These are phyloP conservation scores for Pseudocercospora eumusae DNA, from an alignment of 2,329 filamentous ascomycete species.

Conservation along the genomic window DNA sequence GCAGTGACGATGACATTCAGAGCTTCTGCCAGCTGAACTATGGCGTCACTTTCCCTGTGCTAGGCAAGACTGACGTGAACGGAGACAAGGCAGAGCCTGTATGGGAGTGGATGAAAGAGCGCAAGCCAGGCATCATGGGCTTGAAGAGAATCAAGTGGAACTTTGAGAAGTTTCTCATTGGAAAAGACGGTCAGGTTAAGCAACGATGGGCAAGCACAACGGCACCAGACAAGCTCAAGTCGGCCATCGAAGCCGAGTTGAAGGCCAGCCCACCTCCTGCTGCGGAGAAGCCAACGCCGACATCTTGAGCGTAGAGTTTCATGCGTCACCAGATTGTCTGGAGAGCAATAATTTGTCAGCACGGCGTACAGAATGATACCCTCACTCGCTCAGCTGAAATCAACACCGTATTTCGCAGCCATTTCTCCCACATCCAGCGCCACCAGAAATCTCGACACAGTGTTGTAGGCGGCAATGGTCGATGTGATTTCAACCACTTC, in stretches of 20 bases:
- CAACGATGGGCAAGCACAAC: slow-evolving; percentile 83
- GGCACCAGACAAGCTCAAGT: slow-evolving; percentile 80
- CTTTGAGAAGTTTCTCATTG: slow-evolving; percentile 97
- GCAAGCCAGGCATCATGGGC: slow-evolving; percentile 80
- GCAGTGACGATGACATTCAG: slow-evolving; percentile 64
- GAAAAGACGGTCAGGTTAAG: slow-evolving; percentile 81
- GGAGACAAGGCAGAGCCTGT: slow-evolving; percentile 77
- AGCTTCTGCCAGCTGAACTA: slow-evolving; percentile 89
- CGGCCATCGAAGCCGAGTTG: slow-evolving; percentile 44
- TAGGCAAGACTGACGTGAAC: slow-evolving; percentile 93
- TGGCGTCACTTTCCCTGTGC: slow-evolving; percentile 85
- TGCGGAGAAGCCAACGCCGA: slow-evolving; percentile 23
- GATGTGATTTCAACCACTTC: slow-evolving; percentile 81
- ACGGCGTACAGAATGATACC: slow-evolving; percentile 13
- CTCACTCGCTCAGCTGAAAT: slow-evolving; percentile 30
- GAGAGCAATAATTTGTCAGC: not conserved
- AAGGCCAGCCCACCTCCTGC: slow-evolving; percentile 22
- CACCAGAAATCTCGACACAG: slow-evolving; percentile 76
- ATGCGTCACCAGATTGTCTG: not conserved
- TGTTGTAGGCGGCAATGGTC: slow-evolving; percentile 79
- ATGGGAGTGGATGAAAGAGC: slow-evolving; percentile 71
- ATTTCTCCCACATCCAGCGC: slow-evolving; percentile 67
- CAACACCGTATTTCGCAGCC: slow-evolving; percentile 36
- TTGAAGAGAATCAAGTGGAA: slow-evolving; percentile 98
- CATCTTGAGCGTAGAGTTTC: slow-evolving; percentile 10